Conservation (phyloP, 495 filamentous ascomycete genomes). For the Bathelium albidoporum region DNA sequence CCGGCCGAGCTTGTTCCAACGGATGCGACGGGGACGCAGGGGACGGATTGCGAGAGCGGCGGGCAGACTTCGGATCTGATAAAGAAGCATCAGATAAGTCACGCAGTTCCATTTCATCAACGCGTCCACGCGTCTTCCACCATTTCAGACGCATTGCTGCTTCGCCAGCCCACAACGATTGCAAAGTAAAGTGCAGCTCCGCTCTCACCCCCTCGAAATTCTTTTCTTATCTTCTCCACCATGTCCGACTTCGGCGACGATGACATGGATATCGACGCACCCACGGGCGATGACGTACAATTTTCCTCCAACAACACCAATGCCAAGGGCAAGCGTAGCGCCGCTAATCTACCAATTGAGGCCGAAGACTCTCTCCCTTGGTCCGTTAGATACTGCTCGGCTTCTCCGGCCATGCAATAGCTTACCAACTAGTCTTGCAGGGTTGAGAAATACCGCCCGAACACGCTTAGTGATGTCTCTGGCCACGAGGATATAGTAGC, state of each 20-base stretch:
- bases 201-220: background rate
- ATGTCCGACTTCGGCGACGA: constrained; percentile 29
- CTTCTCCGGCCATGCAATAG: background rate
- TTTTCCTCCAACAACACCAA: constrained; percentile 53
- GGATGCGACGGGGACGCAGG: no score
- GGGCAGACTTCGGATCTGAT: constrained; percentile 5
- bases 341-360: constrained; percentile 85
- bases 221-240: constrained; percentile 12
- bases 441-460: constrained; percentile 98
- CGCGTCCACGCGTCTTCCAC: background rate
- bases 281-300: constrained; percentile 41
- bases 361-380: constrained; percentile 92
- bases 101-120: background rate
- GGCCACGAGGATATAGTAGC: constrained; percentile 97
- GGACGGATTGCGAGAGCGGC: no score
- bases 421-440: constrained; percentile 34
- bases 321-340: constrained; percentile 79
- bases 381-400: constrained; percentile 36
- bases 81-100: constrained; percentile 2
- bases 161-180: background rate
- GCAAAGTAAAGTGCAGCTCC: background rate
- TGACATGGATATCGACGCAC: constrained; percentile 63
- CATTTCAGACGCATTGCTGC: background rate
- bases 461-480: constrained; percentile 79
- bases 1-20: no score